Percentiles rank a stretch among this genome's conserved stretches.
phyloP scores from a whole-genome alignment of 1,284 basidiomycete species.

The Irpex lacteus region DNA sequence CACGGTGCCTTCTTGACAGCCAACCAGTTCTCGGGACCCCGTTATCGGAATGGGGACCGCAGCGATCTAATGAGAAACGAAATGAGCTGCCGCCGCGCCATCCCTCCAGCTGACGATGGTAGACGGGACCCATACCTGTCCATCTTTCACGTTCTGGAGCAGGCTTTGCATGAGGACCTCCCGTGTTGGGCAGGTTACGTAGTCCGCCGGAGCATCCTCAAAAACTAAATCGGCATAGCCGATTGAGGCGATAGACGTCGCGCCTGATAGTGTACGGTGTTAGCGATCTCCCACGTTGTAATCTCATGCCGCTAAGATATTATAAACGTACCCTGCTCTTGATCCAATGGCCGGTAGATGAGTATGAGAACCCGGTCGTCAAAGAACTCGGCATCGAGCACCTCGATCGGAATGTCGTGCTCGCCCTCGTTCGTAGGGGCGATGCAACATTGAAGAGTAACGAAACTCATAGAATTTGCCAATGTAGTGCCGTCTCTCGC shows the following conservation, averaged over 20 bases:
- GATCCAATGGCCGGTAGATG: slow-evolving; percentile 37
- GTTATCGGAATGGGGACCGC: slow-evolving; percentile 50
- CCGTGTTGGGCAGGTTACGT: slow-evolving; percentile 4
- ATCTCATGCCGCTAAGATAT: slow-evolving; percentile 2
- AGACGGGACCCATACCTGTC: slow-evolving; percentile 37
- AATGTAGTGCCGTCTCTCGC: slow-evolving; percentile 34
- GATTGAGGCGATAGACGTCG: slow-evolving; percentile 16
- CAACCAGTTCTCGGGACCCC: slow-evolving; percentile 53
- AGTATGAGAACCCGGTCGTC: slow-evolving; percentile 66
- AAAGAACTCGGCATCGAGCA: slow-evolving; percentile 70
- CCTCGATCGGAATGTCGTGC: slow-evolving; percentile 36
- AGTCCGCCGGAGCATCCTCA: slow-evolving; percentile 2
- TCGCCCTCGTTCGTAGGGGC: slow-evolving; percentile 32
- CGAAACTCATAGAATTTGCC: slow-evolving; percentile 38
- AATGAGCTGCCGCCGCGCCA: neutral
- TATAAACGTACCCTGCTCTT: slow-evolving; percentile 11
- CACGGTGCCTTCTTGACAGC: slow-evolving; percentile 48
- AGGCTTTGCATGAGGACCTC: slow-evolving; percentile 12
- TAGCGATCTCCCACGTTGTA: slow-evolving; percentile 1
- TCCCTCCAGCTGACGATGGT: neutral
- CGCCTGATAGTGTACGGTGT: slow-evolving; percentile 10
- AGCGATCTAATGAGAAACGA: slow-evolving; percentile 39
- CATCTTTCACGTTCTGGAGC: slow-evolving; percentile 32
- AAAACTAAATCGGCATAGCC: slow-evolving; percentile 17
- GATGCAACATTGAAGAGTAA: slow-evolving; percentile 45